Percentiles rank a stretch among this genome's conserved stretches.
phyloP scores from a whole-genome alignment of 495 filamentous ascomycete genomes.

The Friedmanniomyces simplex region DNA sequence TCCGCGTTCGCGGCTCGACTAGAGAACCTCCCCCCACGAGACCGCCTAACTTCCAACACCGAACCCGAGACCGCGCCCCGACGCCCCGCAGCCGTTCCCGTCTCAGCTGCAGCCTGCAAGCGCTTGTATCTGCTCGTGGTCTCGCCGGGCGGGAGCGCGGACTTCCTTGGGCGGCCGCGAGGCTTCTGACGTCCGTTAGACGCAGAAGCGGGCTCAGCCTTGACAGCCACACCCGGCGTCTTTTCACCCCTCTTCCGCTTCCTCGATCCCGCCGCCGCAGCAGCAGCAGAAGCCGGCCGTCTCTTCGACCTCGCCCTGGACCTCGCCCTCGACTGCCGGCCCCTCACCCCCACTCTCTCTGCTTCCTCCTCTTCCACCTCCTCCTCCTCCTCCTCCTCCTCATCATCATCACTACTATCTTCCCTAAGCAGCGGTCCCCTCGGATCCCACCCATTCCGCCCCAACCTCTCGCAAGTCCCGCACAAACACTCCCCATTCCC shows the following conservation, averaged over 20 bases:
- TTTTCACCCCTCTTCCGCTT: neutral
- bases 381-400: constrained; percentile 18
- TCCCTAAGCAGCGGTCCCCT: constrained; percentile 15
- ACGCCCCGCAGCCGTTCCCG: neutral
- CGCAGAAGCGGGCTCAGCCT: neutral
- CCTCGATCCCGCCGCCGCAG: neutral
- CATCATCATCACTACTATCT: constrained; percentile 18
- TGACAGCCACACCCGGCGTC: neutral
- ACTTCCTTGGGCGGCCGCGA: constrained; percentile 4
- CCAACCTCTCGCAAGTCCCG: constrained; percentile 65
- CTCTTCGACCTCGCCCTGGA: neutral
- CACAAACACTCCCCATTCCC: constrained; percentile 95
- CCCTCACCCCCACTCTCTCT: neutral
- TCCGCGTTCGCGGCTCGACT: too few species aligned
- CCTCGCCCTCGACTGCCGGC: neutral
- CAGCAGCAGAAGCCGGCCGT: neutral
- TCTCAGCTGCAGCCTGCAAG: neutral
- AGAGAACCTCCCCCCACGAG: too few species aligned
- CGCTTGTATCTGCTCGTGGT: constrained; percentile 1
- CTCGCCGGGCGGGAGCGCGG: constrained; percentile 1
- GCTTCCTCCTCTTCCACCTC: too few species aligned
- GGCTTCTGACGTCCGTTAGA: neutral
- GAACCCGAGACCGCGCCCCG: neutral
- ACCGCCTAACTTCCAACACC: too few species aligned
- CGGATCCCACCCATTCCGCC: constrained; percentile 69